Conservation (phyloP, 176 grass and related monocot genomes). For the Microstegium vimineum region DNA sequence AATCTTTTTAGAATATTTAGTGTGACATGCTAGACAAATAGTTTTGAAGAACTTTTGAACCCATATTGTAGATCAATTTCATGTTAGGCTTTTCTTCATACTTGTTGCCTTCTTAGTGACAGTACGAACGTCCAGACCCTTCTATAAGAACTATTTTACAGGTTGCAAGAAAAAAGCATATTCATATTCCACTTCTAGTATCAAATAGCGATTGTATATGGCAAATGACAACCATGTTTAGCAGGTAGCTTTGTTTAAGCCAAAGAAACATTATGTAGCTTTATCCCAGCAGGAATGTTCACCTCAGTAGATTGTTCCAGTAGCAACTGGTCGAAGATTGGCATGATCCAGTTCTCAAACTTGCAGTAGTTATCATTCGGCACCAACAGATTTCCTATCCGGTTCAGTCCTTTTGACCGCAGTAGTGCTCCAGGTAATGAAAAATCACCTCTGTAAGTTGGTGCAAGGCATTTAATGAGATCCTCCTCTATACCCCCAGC, state of each 20-base stretch:
- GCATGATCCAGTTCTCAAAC: conserved; percentile 99
- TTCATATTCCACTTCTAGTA: neutral
- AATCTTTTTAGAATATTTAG: neutral
- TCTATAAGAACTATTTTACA: neutral
- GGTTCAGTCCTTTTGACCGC: conserved; percentile 91
- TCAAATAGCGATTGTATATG: neutral
- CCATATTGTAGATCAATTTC: neutral
- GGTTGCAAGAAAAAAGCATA: neutral
- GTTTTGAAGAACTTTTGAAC: neutral
- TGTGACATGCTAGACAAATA: neutral
- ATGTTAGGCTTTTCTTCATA: neutral
- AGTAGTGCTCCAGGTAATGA: conserved; percentile 63
- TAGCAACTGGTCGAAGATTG: conserved; percentile 80
- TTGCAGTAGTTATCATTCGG: conserved; percentile 99
- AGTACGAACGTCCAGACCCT: neutral
- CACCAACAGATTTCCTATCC: conserved; percentile 88
- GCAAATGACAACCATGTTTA: neutral
- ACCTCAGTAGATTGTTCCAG: conserved; percentile 80
- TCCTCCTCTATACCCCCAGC: conserved; percentile 98
- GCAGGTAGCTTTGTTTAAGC: neutral
- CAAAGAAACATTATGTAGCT: neutral
- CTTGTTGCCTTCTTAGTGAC: neutral
- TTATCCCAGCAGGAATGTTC: neutral
- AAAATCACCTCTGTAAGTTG: conserved; percentile 84
- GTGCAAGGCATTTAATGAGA: conserved; percentile 89